phyloP scores from a whole-genome alignment of 768 basidiomycete genomes.

The Lentinula raphanica region DNA sequence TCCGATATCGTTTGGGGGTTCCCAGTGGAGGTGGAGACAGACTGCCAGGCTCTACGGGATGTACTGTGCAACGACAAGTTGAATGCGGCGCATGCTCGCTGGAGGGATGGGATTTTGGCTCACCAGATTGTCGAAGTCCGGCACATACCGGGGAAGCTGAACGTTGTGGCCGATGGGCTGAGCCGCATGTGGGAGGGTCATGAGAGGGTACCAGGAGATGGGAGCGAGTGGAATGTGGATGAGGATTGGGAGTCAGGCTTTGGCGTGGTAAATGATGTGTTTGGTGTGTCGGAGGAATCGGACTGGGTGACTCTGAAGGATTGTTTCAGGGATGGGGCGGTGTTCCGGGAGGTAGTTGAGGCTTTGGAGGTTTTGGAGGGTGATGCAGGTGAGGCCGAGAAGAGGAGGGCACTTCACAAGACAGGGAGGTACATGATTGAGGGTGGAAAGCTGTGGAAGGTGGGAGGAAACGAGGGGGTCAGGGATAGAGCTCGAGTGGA shows the following conservation, averaged over 20 bases:
- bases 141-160: conserved; percentile 18
- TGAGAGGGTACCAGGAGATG: too few relatives aligned
- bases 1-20: conserved; percentile 20
- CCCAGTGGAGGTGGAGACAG: conserved; percentile 25
- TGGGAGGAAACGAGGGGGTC: conserved; percentile 4
- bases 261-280: background rate
- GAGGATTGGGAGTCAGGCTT: too few relatives aligned
- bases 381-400: background rate
- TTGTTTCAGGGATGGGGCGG: background rate
- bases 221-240: too few relatives aligned
- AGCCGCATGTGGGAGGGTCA: conserved; percentile 21
- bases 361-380: background rate
- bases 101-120: conserved; percentile 23
- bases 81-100: conserved; percentile 24
- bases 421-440: conserved; percentile 17
- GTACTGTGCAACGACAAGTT: conserved; percentile 21
- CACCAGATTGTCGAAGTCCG: conserved; percentile 15
- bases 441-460: conserved; percentile 18
- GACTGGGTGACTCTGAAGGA: background rate
- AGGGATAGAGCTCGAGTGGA: background rate
- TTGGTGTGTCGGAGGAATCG: background rate
- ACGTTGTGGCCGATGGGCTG: conserved; percentile 25
- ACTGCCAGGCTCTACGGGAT: too few relatives aligned
- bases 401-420: conserved; percentile 12
- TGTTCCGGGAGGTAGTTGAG: conserved; percentile 4